phyloP scores from a whole-genome alignment of 345 rosid genomes.

The Eucalyptus regnans region DNA sequence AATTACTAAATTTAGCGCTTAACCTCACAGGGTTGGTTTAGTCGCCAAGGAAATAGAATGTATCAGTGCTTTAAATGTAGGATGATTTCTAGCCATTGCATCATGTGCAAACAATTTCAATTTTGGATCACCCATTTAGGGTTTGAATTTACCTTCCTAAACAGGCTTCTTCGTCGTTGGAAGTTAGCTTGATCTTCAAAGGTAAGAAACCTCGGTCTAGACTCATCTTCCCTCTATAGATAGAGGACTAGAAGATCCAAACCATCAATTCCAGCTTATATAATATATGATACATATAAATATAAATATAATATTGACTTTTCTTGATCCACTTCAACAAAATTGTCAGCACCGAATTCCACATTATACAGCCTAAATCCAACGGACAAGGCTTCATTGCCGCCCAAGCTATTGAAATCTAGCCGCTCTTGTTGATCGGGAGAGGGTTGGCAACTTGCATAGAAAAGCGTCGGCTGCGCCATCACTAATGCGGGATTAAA shows the following conservation, averaged over 20 bases:
- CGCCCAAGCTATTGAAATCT: neutral
- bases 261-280: neutral
- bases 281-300: no score
- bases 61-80: neutral
- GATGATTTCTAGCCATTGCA: neutral
- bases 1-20: neutral
- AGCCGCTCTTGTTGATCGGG: neutral
- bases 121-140: neutral
- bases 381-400: neutral
- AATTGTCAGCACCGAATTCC: neutral
- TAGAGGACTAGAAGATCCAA: neutral
- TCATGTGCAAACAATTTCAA: neutral
- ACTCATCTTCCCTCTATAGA: neutral
- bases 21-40: neutral
- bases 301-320: neutral
- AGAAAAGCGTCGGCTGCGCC: neutral
- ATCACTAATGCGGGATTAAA: neutral
- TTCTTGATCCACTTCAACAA: neutral
- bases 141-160: neutral
- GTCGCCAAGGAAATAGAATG: neutral
- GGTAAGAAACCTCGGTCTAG: neutral
- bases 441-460: neutral
- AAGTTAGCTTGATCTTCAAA: neutral
- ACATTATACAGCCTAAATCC: neutral
- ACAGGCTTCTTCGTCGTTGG: neutral